Conservation (phyloP, 1,284 basidiomycete species). For the Acaromyces ingoldii region DNA sequence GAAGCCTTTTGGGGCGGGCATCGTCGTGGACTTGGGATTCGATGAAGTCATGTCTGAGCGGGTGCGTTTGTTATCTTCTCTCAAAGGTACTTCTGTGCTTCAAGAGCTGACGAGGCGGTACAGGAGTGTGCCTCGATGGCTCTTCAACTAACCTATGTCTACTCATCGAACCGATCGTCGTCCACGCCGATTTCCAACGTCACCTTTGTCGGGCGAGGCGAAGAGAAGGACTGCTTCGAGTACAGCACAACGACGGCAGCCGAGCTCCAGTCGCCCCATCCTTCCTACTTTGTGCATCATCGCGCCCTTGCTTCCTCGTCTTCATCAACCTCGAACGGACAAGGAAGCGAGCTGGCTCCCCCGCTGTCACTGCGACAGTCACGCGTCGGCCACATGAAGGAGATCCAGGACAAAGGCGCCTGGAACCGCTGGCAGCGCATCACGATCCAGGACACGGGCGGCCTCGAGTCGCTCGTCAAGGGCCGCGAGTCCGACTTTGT, state of each 20-base stretch:
- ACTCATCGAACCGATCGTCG: constrained; percentile 75
- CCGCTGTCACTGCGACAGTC: too few species aligned
- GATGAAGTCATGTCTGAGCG: constrained; percentile 91
- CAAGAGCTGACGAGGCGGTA: background rate
- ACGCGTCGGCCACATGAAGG: background rate
- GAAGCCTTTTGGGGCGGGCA: constrained; percentile 58
- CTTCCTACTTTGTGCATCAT: too few species aligned
- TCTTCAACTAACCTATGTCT: constrained; percentile 81
- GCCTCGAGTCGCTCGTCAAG: constrained; percentile 19
- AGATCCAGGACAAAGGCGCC: background rate
- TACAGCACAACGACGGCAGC: too few species aligned
- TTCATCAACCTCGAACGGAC: too few species aligned
- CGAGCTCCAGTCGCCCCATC: too few species aligned
- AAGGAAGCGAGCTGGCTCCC: too few species aligned
- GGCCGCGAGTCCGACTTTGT: constrained; percentile 59
- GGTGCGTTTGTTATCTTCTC: constrained; percentile 57
- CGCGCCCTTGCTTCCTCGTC: too few species aligned
- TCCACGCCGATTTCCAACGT: constrained; percentile 66
- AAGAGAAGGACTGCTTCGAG: too few species aligned
- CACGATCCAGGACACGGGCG: constrained; percentile 68
- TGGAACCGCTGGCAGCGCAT: constrained; percentile 75
- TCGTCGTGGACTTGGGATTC: constrained; percentile 87
- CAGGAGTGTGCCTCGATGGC: constrained; percentile 84
- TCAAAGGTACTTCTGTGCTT: background rate
- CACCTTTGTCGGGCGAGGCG: constrained; percentile 68